These are phyloP conservation scores for Hydnum rufescens DNA, from an alignment of 768 basidiomycete genomes.

Conservation along the genomic window DNA sequence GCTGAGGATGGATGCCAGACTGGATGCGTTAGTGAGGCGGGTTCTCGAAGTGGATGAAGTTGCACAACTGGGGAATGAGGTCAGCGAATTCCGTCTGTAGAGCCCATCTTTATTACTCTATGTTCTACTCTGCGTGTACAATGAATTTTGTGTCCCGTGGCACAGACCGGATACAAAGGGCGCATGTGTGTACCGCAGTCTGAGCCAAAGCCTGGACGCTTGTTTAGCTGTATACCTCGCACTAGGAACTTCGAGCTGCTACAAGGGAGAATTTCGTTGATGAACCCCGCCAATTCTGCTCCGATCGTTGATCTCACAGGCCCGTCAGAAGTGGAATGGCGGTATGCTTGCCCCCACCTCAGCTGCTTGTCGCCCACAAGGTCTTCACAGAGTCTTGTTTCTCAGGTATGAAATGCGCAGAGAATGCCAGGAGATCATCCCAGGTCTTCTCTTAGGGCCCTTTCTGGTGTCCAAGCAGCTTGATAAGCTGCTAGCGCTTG, in stretches of 20 bases:
- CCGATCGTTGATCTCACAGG: neutral
- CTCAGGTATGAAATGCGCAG: slow-evolving; percentile 82
- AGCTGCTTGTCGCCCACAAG: neutral
- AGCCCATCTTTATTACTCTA: no score
- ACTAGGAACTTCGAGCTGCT: no score
- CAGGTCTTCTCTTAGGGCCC: slow-evolving; percentile 65
- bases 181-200: no score
- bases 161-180: no score
- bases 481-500: slow-evolving; percentile 39
- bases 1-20: neutral
- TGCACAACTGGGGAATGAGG: no score
- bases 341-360: neutral
- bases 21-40: neutral
- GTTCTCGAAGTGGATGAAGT: neutral
- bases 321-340: neutral
- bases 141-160: no score
- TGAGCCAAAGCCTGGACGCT: no score
- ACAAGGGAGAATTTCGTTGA: no score
- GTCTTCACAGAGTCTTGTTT: neutral
- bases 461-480: slow-evolving; percentile 76
- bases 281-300: no score
- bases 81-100: no score
- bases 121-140: no score
- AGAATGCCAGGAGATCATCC: slow-evolving; percentile 84
- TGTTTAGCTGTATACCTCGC: no score